Evolutionary conservation across 805 yeast species (phyloP), one percentile per base, ranked within the genome.

Genomic region (Starmerella floris): DNA sequence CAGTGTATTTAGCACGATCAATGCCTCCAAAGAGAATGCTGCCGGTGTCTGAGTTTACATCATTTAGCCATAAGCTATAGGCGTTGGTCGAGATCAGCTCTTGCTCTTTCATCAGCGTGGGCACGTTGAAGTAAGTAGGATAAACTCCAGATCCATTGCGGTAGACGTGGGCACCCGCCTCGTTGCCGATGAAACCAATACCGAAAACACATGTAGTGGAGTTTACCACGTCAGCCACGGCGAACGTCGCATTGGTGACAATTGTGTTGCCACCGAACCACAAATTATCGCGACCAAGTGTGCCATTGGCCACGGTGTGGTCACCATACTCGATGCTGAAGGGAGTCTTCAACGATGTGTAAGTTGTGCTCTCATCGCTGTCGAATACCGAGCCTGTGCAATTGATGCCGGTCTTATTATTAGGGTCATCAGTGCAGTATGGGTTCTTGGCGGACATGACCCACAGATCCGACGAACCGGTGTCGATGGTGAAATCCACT

Each of bases 401-500:
- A 23, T 45, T 39, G 31, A 43, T 44, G 3, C 46, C 60, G 2
- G 62, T 46, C 4, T 37, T 42, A 11, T 51, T 41, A 39, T 17
- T 5, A 2, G 49, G 25, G 19, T 39, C 35, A 5, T 25, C 15
- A 1, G 43, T 31, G 40, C 48, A 47, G 35, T 30, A 45, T 16
- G 53, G 51, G 41, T 45, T 51, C 11, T 22, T 27, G 5, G 39
- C 35, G 13, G 45, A 42, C 40, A 51, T 44, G n/a, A 77, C 70
- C 83, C 83, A 78, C 32, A 79, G 56, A 56, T 79, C 87, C 1
- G 80, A 68, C 0, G 84, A 76, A 1, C 87, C 87, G 1, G 87
- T 79, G 52, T 80, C 88, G 11, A 80, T 56, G 25, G 77, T 56
- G 13, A 77, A 75, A 3, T 62, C 64, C 3, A 77, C 64, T 3